A percentile compares a stretch with the other conserved stretches of the same genome.
phyloP scores from a whole-genome alignment of 2,329 filamentous ascomycete species.

The Calonectria fujianensis region DNA sequence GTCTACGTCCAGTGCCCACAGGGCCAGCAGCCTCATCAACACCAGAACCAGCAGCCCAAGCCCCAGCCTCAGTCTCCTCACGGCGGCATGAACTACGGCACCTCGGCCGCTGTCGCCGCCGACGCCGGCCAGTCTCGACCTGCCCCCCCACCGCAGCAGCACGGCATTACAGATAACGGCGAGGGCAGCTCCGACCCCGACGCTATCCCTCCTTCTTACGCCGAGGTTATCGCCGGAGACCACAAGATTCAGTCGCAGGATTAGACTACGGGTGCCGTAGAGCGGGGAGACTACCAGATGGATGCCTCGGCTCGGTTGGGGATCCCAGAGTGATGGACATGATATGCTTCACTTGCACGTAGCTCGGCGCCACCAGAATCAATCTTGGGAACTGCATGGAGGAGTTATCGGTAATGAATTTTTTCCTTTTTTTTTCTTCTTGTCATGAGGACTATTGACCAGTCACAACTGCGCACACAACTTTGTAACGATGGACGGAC shows the following conservation, averaged over 20 bases:
- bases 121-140: conserved; percentile 45
- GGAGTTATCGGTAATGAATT: conserved; percentile 42
- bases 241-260: conserved; percentile 85
- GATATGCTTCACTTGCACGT: background rate
- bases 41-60: conserved; percentile 47
- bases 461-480: conserved; percentile 10
- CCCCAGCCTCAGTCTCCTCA: conserved; percentile 58
- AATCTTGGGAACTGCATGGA: conserved; percentile 32
- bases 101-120: conserved; percentile 54
- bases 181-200: conserved; percentile 64
- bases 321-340: background rate
- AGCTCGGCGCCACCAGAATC: conserved; percentile 2
- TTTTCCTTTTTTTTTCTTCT: background rate
- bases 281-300: conserved; percentile 3
- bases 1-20: conserved; percentile 80
- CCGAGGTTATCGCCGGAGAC: conserved; percentile 91
- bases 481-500: conserved; percentile 31
- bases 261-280: conserved; percentile 43
- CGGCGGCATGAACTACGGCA: conserved; percentile 68
- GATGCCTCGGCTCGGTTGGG: background rate
- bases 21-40: conserved; percentile 59
- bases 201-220: conserved; percentile 86
- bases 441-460: conserved; percentile 29
- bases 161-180: conserved; percentile 60
- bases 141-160: conserved; percentile 56